Evolutionary conservation across 2,329 filamentous ascomycete species (phyloP).

Genomic region (Diaporthe aspalathi): DNA sequence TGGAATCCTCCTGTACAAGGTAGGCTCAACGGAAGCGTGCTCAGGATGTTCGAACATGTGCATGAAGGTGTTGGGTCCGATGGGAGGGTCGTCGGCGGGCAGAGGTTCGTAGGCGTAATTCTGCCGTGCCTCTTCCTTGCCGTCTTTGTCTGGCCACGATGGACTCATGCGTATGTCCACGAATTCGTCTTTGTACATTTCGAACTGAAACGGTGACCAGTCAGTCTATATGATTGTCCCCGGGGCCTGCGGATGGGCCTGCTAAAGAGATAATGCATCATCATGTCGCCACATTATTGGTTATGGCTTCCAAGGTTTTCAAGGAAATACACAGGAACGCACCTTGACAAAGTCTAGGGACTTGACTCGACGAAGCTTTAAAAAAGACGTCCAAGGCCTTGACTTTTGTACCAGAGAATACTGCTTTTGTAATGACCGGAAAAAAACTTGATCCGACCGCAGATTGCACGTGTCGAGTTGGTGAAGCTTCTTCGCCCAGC

Average conservation of each 20-base stretch:
- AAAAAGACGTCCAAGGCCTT: slow-evolving; percentile 34
- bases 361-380: not conserved
- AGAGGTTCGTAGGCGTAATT: slow-evolving; percentile 44
- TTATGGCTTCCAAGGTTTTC: not conserved
- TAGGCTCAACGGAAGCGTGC: slow-evolving; percentile 41
- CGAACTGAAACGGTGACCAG: not conserved
- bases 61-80: slow-evolving; percentile 44
- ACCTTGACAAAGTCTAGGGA: slow-evolving; percentile 30
- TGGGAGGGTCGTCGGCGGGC: slow-evolving; percentile 42
- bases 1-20: slow-evolving; percentile 43
- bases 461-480: slow-evolving; percentile 41
- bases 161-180: slow-evolving; percentile 12
- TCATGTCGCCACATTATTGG: not conserved
- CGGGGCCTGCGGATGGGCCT: not conserved
- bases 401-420: slow-evolving; percentile 36
- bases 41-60: slow-evolving; percentile 46
- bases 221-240: too few species aligned
- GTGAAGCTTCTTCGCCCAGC: slow-evolving; percentile 36
- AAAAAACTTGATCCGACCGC: slow-evolving; percentile 41
- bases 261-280: not conserved
- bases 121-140: slow-evolving; percentile 19
- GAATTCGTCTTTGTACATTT: slow-evolving; percentile 5
- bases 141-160: slow-evolving; percentile 4
- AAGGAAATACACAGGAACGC: not conserved
- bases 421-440: slow-evolving; percentile 35